Conservation (phyloP, 495 filamentous ascomycete species). For the Lophiostoma macrostomum region DNA sequence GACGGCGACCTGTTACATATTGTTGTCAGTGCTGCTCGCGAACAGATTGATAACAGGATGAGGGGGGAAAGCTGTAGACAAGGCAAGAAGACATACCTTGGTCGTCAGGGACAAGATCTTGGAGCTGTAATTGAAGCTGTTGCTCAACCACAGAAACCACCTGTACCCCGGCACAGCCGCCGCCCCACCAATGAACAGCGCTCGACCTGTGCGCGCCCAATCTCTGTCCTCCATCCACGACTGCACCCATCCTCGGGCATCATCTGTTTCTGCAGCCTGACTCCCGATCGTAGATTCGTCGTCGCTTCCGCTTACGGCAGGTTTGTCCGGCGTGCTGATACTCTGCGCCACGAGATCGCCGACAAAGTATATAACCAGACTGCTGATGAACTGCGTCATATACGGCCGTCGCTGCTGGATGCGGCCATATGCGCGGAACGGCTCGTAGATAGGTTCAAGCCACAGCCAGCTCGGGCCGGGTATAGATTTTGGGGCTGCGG, state of each 20-base stretch:
- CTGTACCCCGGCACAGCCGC: slow-evolving; percentile 74
- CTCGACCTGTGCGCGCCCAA: slow-evolving; percentile 58
- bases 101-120: slow-evolving; percentile 48
- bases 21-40: slow-evolving; percentile 53
- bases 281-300: not conserved
- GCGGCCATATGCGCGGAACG: slow-evolving; percentile 67
- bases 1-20: slow-evolving; percentile 62
- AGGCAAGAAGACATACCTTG: slow-evolving; percentile 6
- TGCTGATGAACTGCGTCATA: slow-evolving; percentile 70
- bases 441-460: slow-evolving; percentile 35
- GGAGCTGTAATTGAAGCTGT: slow-evolving; percentile 76
- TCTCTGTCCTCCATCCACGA: slow-evolving; percentile 1
- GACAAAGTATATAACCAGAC: slow-evolving; percentile 72
- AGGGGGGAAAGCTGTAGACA: not conserved
- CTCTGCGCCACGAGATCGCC: slow-evolving; percentile 79
- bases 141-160: slow-evolving; percentile 81
- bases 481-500: slow-evolving; percentile 30
- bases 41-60: not conserved
- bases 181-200: slow-evolving; percentile 68
- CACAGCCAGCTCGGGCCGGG: slow-evolving; percentile 38
- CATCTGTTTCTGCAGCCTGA: not conserved
- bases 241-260: slow-evolving; percentile 38
- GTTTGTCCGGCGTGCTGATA: slow-evolving; percentile 37
- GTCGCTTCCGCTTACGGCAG: too few relatives aligned
- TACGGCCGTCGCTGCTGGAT: slow-evolving; percentile 69